These are phyloP conservation scores for Cryphonectria radicalis DNA, from an alignment of 2,329 filamentous ascomycete genomes.

Conservation along the genomic window DNA sequence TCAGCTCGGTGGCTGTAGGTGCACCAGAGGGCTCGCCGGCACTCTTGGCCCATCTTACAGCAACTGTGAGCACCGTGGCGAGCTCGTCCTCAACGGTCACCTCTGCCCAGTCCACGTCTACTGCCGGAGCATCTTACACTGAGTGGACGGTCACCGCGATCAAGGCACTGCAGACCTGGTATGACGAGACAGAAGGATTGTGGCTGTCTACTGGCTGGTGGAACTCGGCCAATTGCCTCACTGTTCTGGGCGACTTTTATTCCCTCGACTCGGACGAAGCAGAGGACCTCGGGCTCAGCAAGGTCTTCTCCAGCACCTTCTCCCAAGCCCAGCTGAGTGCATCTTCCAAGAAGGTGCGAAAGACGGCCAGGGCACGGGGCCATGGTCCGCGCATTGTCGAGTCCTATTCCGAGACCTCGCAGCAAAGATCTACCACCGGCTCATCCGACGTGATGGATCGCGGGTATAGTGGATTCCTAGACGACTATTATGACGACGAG, in stretches of 20 bases:
- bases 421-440: constrained; percentile 25
- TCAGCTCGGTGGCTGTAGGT: neutral
- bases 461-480: constrained; percentile 53
- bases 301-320: constrained; percentile 51
- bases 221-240: constrained; percentile 72
- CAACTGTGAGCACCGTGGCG: constrained; percentile 22
- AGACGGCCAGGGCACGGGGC: constrained; percentile 37
- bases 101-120: neutral
- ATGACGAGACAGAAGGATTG: constrained; percentile 62
- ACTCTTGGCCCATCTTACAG: neutral
- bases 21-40: neutral
- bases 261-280: constrained; percentile 40
- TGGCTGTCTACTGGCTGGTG: constrained; percentile 73
- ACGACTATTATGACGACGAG: constrained; percentile 64
- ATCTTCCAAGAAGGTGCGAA: constrained; percentile 41
- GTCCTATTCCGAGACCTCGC: constrained; percentile 43
- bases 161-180: constrained; percentile 61
- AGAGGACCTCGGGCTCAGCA: constrained; percentile 44
- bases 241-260: constrained; percentile 61
- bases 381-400: constrained; percentile 41
- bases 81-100: neutral
- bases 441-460: constrained; percentile 34
- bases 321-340: constrained; percentile 47
- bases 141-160: constrained; percentile 41
- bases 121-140: constrained; percentile 36